Evolutionary conservation across 1,139 yeast genomes (phyloP).

Genomic region (Zygoascus meyerae): DNA sequence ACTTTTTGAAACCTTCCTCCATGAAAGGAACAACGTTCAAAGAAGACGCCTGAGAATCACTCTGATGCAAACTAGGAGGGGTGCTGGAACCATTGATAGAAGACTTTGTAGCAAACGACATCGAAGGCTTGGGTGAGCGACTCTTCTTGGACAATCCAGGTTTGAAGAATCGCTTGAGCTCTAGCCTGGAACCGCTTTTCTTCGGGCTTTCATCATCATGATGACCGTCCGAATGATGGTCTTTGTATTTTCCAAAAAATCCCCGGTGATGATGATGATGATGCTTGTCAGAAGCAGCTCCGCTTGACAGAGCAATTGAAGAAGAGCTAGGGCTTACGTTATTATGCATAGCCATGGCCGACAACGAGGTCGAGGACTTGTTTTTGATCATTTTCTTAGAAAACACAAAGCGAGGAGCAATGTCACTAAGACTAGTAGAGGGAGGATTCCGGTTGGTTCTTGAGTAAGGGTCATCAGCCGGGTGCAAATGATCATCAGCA

Average conservation of each 20-base stretch:
- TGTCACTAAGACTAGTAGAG: slow-evolving; percentile 26
- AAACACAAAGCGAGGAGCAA: slow-evolving; percentile 35
- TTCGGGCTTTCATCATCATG: slow-evolving; percentile 10
- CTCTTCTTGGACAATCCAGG: slow-evolving; percentile 16
- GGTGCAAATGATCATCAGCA: slow-evolving; percentile 19
- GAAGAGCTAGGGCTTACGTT: slow-evolving; percentile 7
- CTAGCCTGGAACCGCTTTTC: slow-evolving; percentile 35
- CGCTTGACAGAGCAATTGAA: slow-evolving; percentile 12
- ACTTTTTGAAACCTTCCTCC: slow-evolving; percentile 53
- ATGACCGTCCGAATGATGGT: slow-evolving; percentile 8
- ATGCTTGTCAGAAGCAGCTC: slow-evolving; percentile 7
- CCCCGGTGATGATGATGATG: slow-evolving; percentile 2
- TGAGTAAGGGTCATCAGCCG: slow-evolving; percentile 33
- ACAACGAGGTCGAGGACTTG: slow-evolving; percentile 3
- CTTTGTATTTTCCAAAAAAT: slow-evolving; percentile 9
- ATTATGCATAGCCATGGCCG: slow-evolving; percentile 2
- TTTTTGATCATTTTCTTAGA: slow-evolving; percentile 19
- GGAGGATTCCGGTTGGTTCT: slow-evolving; percentile 31
- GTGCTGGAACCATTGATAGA: slow-evolving; percentile 8
- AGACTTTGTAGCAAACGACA: slow-evolving; percentile 11
- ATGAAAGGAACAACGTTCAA: slow-evolving; percentile 33
- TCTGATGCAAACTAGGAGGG: slow-evolving; percentile 4
- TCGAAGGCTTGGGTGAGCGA: slow-evolving; percentile 11
- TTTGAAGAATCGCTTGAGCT: slow-evolving; percentile 37
- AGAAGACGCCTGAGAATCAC: slow-evolving; percentile 9